Evolutionary conservation across 352 stramenopile species (phyloP), one percentile per base, ranked within the genome.

Genomic region (Phytophthora parvispora): DNA sequence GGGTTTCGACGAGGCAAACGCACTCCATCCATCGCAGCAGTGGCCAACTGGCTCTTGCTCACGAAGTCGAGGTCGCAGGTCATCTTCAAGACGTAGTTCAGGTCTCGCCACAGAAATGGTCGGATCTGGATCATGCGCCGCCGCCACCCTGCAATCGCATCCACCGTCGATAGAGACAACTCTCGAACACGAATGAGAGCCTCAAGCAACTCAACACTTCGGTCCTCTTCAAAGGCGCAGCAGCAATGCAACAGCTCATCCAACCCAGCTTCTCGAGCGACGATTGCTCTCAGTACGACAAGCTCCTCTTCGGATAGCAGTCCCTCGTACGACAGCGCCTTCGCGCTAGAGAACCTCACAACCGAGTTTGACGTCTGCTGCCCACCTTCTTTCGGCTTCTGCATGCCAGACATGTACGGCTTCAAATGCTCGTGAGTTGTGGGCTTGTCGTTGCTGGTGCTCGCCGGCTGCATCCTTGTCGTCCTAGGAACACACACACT

Each of bases 11-110:
- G 79, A 60, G 55, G 32, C 4, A 95, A 48, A 2, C 84, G 80
- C 15, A 88, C 53, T 6, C 84, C 85, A 52, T 87, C 85, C 73
- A 95, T 81, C 24, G 85, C 82, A 1, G 63, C 61, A 4, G 74
- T 81, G 16, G 78, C 76, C 1, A 87, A 42, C 22, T 86, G 81
- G 48, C 85, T 94, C 54, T 89, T 87, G 58, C 74, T 89, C n/a
- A 94, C 59, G 43, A 95, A 94, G 43, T 95, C 87, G 2, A 88
- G 32, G 49, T 95, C 87, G 45, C 74, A 78, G 7, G 73, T 73
- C 83, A 95, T 91, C 43, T 87, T 85, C 29, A 92, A 59, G 8
- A 88, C 51, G 51, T 95, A 95, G 50, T 95, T 95, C 15, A 77
- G 29, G 29, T 82, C 70, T 16, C 79, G 72, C 86, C 86, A 94